A percentile compares a stretch with the other conserved stretches of the same genome.
Evolutionary conservation across 192 early-diverging fungal genomes (phyloP).

Genomic region (Coemansia sp.): DNA sequence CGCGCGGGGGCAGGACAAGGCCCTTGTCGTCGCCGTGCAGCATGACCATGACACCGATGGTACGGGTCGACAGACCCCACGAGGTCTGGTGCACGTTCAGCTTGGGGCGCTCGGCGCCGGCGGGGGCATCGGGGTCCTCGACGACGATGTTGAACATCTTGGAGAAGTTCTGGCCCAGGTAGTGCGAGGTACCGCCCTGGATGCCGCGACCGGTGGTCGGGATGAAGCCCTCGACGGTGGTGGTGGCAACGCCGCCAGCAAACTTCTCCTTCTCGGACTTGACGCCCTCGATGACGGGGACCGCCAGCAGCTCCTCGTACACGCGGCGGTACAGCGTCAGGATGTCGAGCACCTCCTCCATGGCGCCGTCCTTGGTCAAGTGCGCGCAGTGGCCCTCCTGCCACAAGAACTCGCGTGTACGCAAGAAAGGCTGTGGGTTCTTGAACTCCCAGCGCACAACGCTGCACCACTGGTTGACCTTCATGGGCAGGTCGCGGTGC

Average conservation of each 20-base stretch:
- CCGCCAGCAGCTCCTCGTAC: conserved; percentile 94
- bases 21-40: conserved; percentile 98
- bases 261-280: conserved; percentile 99
- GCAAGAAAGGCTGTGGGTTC: conserved; percentile 97
- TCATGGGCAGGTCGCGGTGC: conserved; percentile 94
- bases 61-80: conserved; percentile 97
- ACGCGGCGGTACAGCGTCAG: conserved; percentile 94
- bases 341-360: conserved; percentile 82
- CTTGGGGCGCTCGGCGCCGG: conserved; percentile 57
- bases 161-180: conserved; percentile 99
- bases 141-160: conserved; percentile 98
- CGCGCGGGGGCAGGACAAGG: conserved; percentile 92
- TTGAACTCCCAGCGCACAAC: conserved; percentile 99
- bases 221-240: conserved; percentile 97
- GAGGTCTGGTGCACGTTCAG: conserved; percentile 96
- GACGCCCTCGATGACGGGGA: conserved; percentile 93
- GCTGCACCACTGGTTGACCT: conserved; percentile 99
- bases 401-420: conserved; percentile 99
- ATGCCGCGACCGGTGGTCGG: conserved; percentile 96
- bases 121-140: conserved; percentile 77
- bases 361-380: conserved; percentile 84
- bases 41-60: conserved; percentile 99
- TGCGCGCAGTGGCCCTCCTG: conserved; percentile 99
- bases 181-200: conserved; percentile 98
- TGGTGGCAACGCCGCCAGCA: conserved; percentile 96